A percentile compares a stretch with the other conserved stretches of the same genome.
Conservation (phyloP, 495 filamentous ascomycete genomes). For the Daldinia childiae region DNA sequence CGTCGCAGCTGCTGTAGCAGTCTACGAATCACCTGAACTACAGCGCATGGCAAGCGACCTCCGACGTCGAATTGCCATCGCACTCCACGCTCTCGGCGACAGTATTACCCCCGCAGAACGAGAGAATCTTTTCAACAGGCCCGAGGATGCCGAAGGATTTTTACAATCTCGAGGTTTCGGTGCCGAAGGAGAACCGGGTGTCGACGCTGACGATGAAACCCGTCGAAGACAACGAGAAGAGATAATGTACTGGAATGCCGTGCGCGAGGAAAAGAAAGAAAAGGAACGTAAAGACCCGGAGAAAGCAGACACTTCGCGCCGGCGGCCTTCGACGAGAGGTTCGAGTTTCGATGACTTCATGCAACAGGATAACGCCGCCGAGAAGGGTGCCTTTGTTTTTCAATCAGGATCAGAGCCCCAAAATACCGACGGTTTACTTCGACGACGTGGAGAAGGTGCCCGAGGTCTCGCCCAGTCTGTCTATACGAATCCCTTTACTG, state of each 20-base stretch:
- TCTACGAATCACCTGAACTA: constrained; percentile 86
- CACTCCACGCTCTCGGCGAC: constrained; percentile 80
- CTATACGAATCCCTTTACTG: constrained; percentile 68
- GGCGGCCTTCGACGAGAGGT: constrained; percentile 34
- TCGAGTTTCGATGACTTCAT: constrained; percentile 66
- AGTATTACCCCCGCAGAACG: constrained; percentile 70
- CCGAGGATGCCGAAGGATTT: constrained; percentile 68
- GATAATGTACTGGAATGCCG: constrained; percentile 72
- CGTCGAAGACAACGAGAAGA: constrained; percentile 76
- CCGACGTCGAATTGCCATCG: constrained; percentile 79
- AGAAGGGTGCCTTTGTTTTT: constrained; percentile 61
- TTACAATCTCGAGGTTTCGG: constrained; percentile 55
- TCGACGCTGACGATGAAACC: constrained; percentile 74
- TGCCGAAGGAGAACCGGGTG: constrained; percentile 61
- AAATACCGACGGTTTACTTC: constrained; percentile 52
- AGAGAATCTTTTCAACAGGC: constrained; percentile 63
- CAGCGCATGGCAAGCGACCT: constrained; percentile 78
- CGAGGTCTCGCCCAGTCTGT: constrained; percentile 63
- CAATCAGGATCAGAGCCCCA: constrained; percentile 56
- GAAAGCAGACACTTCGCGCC: constrained; percentile 18
- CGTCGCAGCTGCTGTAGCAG: constrained; percentile 81
- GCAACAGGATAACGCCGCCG: constrained; percentile 51
- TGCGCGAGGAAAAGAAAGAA: constrained; percentile 49
- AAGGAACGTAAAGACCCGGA: constrained; percentile 40
- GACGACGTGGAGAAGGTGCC: constrained; percentile 60